Percentiles rank a stretch among this genome's conserved stretches.
Conservation (phyloP, 345 rosid genomes). For the Moringa oleifera region DNA sequence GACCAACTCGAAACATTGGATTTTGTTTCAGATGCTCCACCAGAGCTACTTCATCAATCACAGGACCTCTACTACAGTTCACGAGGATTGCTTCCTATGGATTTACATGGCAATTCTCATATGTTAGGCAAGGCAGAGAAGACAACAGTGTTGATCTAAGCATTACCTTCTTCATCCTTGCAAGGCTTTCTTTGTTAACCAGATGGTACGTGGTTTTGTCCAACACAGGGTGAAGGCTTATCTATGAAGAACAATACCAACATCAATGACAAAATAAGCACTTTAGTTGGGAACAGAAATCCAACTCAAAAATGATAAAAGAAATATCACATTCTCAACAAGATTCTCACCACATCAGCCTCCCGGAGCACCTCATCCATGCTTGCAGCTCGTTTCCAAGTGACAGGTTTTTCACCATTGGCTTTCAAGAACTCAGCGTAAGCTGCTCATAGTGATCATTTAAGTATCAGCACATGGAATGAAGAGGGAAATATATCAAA, state of each 20-base stretch:
- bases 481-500: too few relatives aligned
- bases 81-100: slow-evolving; percentile 87
- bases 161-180: slow-evolving; percentile 87
- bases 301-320: background rate
- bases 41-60: slow-evolving; percentile 86
- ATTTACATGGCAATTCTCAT: background rate
- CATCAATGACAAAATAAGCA: slow-evolving; percentile 5
- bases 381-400: slow-evolving; percentile 82
- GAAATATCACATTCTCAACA: background rate
- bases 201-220: slow-evolving; percentile 96
- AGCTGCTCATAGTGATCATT: slow-evolving; percentile 36
- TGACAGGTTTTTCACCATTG: slow-evolving; percentile 77
- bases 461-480: slow-evolving; percentile 4
- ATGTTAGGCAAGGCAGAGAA: slow-evolving; percentile 4
- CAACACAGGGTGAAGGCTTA: slow-evolving; percentile 93
- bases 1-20: slow-evolving; percentile 97
- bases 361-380: slow-evolving; percentile 91
- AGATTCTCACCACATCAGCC: slow-evolving; percentile 67
- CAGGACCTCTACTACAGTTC: slow-evolving; percentile 95
- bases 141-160: background rate
- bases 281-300: slow-evolving; percentile 9
- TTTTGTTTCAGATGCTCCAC: slow-evolving; percentile 81
- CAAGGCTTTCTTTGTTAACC: slow-evolving; percentile 87
- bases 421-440: slow-evolving; percentile 80
- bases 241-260: slow-evolving; percentile 50